Evolutionary conservation across 768 basidiomycete genomes (phyloP).

Genomic region (Calocybe cyanea): DNA sequence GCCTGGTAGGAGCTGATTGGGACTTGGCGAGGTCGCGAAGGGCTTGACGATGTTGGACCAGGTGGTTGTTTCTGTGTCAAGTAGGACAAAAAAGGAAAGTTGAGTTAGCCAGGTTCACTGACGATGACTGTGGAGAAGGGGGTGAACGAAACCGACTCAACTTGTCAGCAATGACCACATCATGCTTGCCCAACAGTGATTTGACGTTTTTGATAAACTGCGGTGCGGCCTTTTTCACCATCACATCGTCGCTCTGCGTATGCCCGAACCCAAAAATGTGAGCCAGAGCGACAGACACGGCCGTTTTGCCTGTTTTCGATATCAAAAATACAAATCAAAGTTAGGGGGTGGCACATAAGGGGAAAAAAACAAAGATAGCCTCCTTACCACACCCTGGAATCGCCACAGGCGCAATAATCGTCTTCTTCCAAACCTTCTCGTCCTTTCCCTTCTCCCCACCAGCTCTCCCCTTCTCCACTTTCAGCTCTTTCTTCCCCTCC

Average conservation of each 20-base stretch:
- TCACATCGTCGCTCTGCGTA: constrained; percentile 90
- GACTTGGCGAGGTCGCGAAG: constrained; percentile 53
- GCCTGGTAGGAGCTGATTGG: constrained; percentile 53
- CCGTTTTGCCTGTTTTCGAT: constrained; percentile 74
- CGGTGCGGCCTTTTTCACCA: constrained; percentile 67
- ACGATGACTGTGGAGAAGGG: constrained; percentile 60
- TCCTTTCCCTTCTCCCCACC: constrained; percentile 19
- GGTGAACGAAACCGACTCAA: constrained; percentile 30
- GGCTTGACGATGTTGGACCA: constrained; percentile 68
- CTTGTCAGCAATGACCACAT: constrained; percentile 94
- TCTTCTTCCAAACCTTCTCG: constrained; percentile 52
- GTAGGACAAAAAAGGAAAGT: neutral
- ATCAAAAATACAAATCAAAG: neutral
- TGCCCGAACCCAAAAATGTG: constrained; percentile 86
- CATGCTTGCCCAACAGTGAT: constrained; percentile 51
- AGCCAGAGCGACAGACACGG: constrained; percentile 72
- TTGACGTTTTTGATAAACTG: constrained; percentile 71
- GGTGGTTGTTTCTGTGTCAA: constrained; percentile 78
- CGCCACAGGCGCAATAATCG: constrained; percentile 83
- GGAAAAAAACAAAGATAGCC: no score
- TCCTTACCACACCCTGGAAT: constrained; percentile 88
- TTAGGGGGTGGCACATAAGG: no score
- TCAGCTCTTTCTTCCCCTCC: constrained; percentile 35
- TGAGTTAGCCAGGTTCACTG: constrained; percentile 63
- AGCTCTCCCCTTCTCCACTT: constrained; percentile 28